Base-by-base conservation (phyloP, 495 filamentous ascomycete species). In the Cercophora samala region DNA sequence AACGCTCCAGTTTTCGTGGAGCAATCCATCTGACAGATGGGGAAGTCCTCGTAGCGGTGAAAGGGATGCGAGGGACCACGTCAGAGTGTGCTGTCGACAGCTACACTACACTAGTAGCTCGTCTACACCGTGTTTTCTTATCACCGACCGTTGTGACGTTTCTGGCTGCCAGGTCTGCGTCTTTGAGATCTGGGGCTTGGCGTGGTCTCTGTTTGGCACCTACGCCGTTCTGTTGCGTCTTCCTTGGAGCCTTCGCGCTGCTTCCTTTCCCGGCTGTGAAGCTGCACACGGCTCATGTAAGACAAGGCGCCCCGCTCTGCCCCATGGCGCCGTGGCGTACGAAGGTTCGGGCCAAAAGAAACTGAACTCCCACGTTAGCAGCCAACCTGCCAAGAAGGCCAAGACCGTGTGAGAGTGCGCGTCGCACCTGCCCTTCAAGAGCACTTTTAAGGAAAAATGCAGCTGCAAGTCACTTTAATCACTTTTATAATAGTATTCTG, bases 231-330 rank as follows among this genome's bases (percentile, higher is more conserved):
- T 64, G 46, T 21, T 60, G 66, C 62, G 37, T 54, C 65, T 59
- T 63, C 46, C 11, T n/a, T 61, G 58, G 58, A 53, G 19, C 18
- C 37, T 62, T 66, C 56, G 58, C 22, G 62, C 26, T 70, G 42
- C 52, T 63, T 63, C 46, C n/a, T 64, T 65, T 66, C 60, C 37
- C 53, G 58, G 68, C 66, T 60, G 66, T 53, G 64, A 59, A 29
- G 52, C 13, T 54, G 32, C 21, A 24, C 19, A 63, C 29, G 42
- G 51, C 52, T 59, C 61, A 65, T 52, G 62, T 60, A 62, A 68
- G 72, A 68, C 69, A 70, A 68, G 52, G 55, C 54, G 65, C 32
- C 52, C 59, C 62, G 58, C 65, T 42, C 25, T 37, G 18, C n/a
- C 64, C 46, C 29, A 53, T 66, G 22, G 8, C 22, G 13, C 21